Base-by-base conservation (phyloP, 768 basidiomycete species). In the Mycena sanguinolenta region DNA sequence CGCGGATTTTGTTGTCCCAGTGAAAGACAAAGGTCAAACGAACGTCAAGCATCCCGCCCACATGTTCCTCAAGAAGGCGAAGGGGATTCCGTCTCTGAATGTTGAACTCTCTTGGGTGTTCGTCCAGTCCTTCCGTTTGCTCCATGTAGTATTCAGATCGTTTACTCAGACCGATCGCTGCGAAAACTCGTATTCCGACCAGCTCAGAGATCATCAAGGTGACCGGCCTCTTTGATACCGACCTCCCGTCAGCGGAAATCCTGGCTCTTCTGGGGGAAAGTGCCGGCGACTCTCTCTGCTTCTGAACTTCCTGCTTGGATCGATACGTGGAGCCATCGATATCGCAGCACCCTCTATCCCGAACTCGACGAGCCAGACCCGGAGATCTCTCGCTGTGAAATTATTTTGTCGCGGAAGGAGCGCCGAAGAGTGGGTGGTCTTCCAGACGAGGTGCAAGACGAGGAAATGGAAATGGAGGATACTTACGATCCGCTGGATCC, bases 61-160 rank as follows among this genome's bases (percentile, higher is more conserved):
- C 57, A 73, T 71, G 28, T 87, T 84, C 63, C 72, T 92, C 71
- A 87, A 84, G 76, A 88, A 88, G 71, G 85, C 83, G 19, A 90
- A 88, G 74, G 92, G 92, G 2, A 77, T 89, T 25, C 85, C 87
- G 63, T 83, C 91, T 5, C 81, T 93, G 4, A 82, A 85, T 25
- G 82, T 93, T 17, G 84, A 88, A 36, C 79, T 94, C 58, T 89
- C 90, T 17, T 94, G 92, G 92, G 85, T 87, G 92, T 92, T 66
- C 58, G 86, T 82, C 39, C 50, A 28, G 12, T 68, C 39, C 59
- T 60, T 38, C 58, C 38, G 19, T 34, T 42, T 58, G n/a, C 10
- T 66, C 46, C 21, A 61, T 6, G 2, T 19, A 34, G 38, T 75
- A 55, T 58, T 58, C 25, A 53, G 53, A 8, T 44, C 10, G 13